These are phyloP conservation scores for Carex pumila DNA, from an alignment of 176 grass and related monocot genomes.

Conservation along the genomic window DNA sequence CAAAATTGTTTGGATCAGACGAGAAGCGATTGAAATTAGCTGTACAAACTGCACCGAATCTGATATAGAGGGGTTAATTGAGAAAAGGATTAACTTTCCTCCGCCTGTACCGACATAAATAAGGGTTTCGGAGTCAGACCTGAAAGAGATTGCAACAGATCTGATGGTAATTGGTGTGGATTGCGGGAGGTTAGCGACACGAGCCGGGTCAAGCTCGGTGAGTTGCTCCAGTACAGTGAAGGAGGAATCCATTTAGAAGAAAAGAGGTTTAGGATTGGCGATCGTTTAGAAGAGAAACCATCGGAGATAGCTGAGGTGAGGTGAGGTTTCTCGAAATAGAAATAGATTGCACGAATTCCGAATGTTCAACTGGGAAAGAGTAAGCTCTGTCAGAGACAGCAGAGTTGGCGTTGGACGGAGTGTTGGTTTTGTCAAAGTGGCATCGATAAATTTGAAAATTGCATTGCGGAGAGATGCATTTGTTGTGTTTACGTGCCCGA, in stretches of 20 bases:
- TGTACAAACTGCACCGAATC: slow-evolving; percentile 43
- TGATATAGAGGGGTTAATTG: slow-evolving; percentile 19
- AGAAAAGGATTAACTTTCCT: slow-evolving; percentile 76
- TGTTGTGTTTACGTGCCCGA: no score
- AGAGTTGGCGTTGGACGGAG: not conserved
- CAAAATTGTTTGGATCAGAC: slow-evolving; percentile 50
- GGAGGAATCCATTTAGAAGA: slow-evolving; percentile 16
- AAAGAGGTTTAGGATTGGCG: not conserved
- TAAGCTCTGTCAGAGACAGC: not conserved
- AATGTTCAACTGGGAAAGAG: not conserved
- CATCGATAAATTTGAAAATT: no score
- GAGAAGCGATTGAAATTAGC: slow-evolving; percentile 37
- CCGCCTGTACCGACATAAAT: slow-evolving; percentile 87
- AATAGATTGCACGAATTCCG: not conserved
- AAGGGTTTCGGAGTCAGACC: slow-evolving; percentile 31
- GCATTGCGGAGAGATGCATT: no score
- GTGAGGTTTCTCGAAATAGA: not conserved
- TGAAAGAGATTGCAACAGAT: slow-evolving; percentile 37
- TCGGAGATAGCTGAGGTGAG: not conserved
- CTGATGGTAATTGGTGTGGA: slow-evolving; percentile 72
- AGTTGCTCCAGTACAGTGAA: slow-evolving; percentile 47
- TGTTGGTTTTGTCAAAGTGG: no score
- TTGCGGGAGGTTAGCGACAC: slow-evolving; percentile 41
- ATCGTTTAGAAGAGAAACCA: not conserved
- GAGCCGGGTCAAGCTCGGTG: slow-evolving; percentile 63